Conservation (phyloP, 140 eudicot genomes). For the Bidens hawaiensis region DNA sequence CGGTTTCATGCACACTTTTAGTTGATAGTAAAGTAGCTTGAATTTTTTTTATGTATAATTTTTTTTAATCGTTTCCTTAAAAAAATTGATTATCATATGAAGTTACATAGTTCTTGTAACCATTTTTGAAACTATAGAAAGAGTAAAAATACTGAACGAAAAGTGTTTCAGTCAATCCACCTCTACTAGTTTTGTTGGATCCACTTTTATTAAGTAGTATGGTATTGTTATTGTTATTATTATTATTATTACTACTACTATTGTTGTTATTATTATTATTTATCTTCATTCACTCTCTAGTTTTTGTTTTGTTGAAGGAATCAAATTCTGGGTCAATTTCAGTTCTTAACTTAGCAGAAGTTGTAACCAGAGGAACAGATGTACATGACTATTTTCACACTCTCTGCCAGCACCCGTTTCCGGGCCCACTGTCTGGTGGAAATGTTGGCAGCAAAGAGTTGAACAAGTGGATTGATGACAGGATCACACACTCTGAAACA, state of each 20-base stretch:
- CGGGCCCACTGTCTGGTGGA: slow-evolving; percentile 88
- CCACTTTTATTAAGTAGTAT: background rate
- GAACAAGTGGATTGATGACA: slow-evolving; percentile 83
- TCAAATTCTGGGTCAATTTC: slow-evolving; percentile 53
- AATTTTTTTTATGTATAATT: background rate
- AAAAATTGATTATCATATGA: background rate
- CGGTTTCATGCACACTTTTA: too few relatives aligned
- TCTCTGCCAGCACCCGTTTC: slow-evolving; percentile 65
- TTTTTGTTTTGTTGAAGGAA: slow-evolving; percentile 44
- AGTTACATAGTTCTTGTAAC: background rate
- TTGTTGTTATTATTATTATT: too few relatives aligned
- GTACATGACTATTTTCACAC: slow-evolving; percentile 48
- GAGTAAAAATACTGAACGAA: background rate
- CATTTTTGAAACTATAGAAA: background rate
- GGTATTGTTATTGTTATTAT: too few relatives aligned
- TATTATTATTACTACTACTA: too few relatives aligned
- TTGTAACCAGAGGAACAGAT: slow-evolving; percentile 37
- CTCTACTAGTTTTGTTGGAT: background rate
- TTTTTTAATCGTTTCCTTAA: background rate
- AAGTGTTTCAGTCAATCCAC: background rate
- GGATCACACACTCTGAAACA: slow-evolving; percentile 44
- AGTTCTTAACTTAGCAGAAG: slow-evolving; percentile 69
- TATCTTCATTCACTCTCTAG: slow-evolving; percentile 4
- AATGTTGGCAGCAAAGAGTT: slow-evolving; percentile 71
- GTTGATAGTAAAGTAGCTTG: too few relatives aligned